Base-by-base conservation (phyloP, 176 grass and related monocot species). In the Hordeum marinum region DNA sequence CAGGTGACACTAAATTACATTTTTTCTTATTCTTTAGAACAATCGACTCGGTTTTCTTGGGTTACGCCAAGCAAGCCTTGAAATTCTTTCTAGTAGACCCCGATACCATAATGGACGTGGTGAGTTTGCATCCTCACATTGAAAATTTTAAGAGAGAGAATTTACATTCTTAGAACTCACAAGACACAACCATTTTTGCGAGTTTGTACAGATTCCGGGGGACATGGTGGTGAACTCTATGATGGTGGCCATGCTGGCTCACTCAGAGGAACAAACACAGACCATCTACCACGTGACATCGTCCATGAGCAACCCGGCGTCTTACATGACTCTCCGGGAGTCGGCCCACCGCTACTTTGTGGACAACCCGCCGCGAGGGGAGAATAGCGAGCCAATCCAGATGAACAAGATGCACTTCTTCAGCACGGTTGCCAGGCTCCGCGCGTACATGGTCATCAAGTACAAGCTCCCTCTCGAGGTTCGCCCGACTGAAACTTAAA, bases 21-120 rank as follows among this genome's bases (percentile, higher is more conserved):
- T 67, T 17, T 17, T 20, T 71, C 46, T 26, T 9, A 1, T 45
- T 72, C 25, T 3, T 3, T 13, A 43, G 92, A 86, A 94, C 92
- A 39, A 91, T 94, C 20, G 89, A 94, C 68, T 77, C 76, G 9
- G 75, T 94, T 9, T 41, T 94, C 48, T 42, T 89, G 15, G 92
- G 89, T 20, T 94, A 84, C 27, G 80, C 83, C 24, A 91, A 87
- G 52, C 83, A 88, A 39, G 59, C 85, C 21, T 27, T 94, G 55
- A 68, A 89, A 18, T 73, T 73, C 41, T 73, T 73, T 25, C 41
- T 73, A 9, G 70, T 48, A 4, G 24, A 73, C 24, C 41, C 45
- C 0, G 24, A 73, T 29, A 27, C 45, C 7, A 29, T 73, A 18
- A 29, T 48, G 41, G 70, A 73, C 7, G 70, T 73, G 70, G 70